These are phyloP conservation scores for Verticillium longisporum DNA, from an alignment of 2,329 filamentous ascomycete species.

Conservation along the genomic window DNA sequence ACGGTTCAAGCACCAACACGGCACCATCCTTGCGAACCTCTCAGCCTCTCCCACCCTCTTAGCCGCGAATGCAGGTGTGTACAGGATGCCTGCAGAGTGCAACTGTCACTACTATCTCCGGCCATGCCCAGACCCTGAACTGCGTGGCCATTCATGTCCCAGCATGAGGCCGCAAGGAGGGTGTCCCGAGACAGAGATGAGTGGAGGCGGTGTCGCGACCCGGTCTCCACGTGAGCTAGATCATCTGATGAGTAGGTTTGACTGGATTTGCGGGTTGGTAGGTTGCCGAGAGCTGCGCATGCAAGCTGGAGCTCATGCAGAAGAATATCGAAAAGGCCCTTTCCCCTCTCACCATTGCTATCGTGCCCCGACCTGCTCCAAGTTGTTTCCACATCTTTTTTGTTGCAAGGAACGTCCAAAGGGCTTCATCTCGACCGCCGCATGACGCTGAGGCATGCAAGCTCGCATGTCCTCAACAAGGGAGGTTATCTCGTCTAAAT, in stretches of 20 bases:
- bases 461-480: too few relatives aligned
- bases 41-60: neutral
- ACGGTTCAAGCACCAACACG: neutral
- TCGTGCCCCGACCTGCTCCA: too few relatives aligned
- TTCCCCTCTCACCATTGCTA: neutral
- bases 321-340: neutral
- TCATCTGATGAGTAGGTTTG: neutral
- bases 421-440: too few relatives aligned
- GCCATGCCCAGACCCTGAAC: neutral
- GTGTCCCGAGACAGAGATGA: neutral
- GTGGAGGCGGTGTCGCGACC: neutral
- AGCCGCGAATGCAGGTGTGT: neutral
- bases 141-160: neutral
- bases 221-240: neutral
- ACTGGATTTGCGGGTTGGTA: neutral
- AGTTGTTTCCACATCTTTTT: too few relatives aligned
- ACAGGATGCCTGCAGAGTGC: neutral
- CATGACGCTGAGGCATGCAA: too few relatives aligned
- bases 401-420: too few relatives aligned
- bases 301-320: neutral
- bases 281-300: neutral
- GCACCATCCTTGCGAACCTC: neutral
- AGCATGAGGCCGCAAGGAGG: neutral
- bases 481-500: too few relatives aligned
- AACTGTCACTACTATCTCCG: neutral